Evolutionary conservation across 2,329 filamentous ascomycete genomes (phyloP).

Genomic region (Sarocladiaceae sp.): DNA sequence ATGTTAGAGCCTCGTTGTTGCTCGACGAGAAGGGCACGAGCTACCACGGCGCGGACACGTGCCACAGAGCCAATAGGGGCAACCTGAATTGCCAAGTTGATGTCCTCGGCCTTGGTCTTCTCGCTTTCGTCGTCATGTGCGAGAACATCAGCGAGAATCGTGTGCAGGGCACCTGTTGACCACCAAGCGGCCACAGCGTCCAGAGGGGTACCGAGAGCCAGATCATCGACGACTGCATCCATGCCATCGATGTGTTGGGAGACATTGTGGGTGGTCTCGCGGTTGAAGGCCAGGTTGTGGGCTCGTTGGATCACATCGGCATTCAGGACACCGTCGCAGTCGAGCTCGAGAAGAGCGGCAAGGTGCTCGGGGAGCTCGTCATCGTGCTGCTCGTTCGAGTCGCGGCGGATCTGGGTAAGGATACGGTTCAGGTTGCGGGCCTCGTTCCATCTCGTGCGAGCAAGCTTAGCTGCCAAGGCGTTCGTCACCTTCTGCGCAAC

Average conservation of each 20-base stretch:
- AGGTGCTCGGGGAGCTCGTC: conserved; percentile 70
- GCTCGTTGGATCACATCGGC: conserved; percentile 76
- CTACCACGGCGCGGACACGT: conserved; percentile 55
- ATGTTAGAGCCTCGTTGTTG: conserved; percentile 54
- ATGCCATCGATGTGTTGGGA: conserved; percentile 64
- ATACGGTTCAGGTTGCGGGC: conserved; percentile 62
- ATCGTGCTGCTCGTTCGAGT: conserved; percentile 42
- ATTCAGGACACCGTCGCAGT: conserved; percentile 78
- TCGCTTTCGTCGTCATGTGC: conserved; percentile 8
- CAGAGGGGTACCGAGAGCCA: conserved; percentile 77
- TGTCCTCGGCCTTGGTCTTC: conserved; percentile 31
- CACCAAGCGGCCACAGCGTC: conserved; percentile 92
- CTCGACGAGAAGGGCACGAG: conserved; percentile 52
- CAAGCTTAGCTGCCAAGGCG: conserved; percentile 66
- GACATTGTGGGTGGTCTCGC: conserved; percentile 65
- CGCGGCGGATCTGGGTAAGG: conserved; percentile 35
- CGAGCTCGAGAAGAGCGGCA: conserved; percentile 67
- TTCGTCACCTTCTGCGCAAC: conserved; percentile 59
- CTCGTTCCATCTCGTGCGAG: conserved; percentile 75
- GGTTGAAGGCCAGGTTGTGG: conserved; percentile 87
- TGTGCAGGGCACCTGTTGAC: conserved; percentile 70
- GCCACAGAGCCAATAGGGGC: conserved; percentile 77
- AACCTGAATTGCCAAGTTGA: conserved; percentile 66
- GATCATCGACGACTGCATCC: conserved; percentile 80
- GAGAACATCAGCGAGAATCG: conserved; percentile 61